Evolutionary conservation across 495 filamentous ascomycete genomes (phyloP).

Genomic region (Aspergillus sclerotiicarbonarius): DNA sequence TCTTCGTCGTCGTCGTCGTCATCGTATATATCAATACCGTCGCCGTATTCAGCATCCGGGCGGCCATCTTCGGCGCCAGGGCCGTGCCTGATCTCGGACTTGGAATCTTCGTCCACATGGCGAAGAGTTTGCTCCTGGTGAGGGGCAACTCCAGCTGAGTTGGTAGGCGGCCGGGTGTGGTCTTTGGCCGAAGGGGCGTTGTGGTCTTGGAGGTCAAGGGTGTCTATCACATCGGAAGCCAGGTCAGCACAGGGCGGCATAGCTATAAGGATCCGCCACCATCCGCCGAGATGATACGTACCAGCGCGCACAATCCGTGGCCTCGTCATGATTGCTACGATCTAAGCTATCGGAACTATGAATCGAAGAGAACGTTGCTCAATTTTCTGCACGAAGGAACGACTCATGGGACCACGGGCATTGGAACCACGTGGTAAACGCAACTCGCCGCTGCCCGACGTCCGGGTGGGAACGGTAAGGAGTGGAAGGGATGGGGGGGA

Average conservation of each 20-base stretch:
- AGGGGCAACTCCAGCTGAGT: constrained; percentile 64
- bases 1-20: constrained; percentile 41
- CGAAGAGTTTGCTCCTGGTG: constrained; percentile 83
- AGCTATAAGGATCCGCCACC: not conserved
- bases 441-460: constrained; percentile 10
- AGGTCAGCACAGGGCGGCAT: not conserved
- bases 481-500: constrained; percentile 3
- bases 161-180: constrained; percentile 57
- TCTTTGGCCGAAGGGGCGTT: constrained; percentile 79
- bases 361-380: constrained; percentile 6
- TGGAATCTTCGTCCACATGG: constrained; percentile 71
- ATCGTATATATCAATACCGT: constrained; percentile 45
- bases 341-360: constrained; percentile 14
- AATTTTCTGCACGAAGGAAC: constrained; percentile 8
- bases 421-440: constrained; percentile 11
- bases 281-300: constrained; percentile 41
- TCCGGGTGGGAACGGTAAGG: not conserved
- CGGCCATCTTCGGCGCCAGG: constrained; percentile 42
- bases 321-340: constrained; percentile 57
- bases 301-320: constrained; percentile 78
- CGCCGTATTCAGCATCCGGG: constrained; percentile 44
- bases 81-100: constrained; percentile 60
- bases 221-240: constrained; percentile 56
- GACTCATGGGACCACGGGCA: constrained; percentile 14
- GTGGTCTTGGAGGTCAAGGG: constrained; percentile 89